phyloP scores from a whole-genome alignment of 1,284 basidiomycete genomes.

The Apiotrichum gamsii region DNA sequence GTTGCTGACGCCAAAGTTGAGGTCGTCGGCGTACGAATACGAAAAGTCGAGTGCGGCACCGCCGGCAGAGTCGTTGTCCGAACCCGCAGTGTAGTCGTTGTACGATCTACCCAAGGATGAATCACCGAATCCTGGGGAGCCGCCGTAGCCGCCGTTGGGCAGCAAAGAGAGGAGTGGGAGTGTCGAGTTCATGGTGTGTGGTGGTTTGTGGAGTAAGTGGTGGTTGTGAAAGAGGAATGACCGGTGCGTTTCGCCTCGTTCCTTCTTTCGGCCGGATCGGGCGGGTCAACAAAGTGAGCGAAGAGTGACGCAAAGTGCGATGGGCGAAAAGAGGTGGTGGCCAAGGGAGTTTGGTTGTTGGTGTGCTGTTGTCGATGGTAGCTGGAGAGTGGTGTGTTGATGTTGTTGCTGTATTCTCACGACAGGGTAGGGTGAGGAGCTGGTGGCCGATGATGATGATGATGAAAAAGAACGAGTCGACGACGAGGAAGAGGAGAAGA shows the following conservation, averaged over 20 bases:
- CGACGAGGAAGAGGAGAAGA: too few species aligned
- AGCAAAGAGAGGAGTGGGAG: conserved; percentile 17
- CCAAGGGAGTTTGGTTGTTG: too few species aligned
- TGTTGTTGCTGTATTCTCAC: too few species aligned
- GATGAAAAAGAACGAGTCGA: too few species aligned
- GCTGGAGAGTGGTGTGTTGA: too few species aligned
- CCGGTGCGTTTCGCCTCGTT: too few species aligned
- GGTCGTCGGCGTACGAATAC: conserved; percentile 11
- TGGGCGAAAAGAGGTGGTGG: too few species aligned
- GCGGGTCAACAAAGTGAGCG: background rate
- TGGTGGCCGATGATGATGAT: too few species aligned
- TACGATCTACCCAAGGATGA: conserved; percentile 7
- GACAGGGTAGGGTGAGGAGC: too few species aligned
- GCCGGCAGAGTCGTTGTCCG: conserved; percentile 12
- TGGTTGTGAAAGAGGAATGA: background rate
- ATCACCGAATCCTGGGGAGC: conserved; percentile 8
- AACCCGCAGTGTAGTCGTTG: conserved; percentile 15
- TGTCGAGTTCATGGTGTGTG: conserved; percentile 18
- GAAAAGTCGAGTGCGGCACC: conserved; percentile 6
- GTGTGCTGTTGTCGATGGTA: too few species aligned
- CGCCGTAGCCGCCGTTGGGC: conserved; percentile 13
- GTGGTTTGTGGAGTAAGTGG: background rate
- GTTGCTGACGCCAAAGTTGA: conserved; percentile 8
- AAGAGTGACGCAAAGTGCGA: too few species aligned
- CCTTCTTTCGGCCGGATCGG: background rate